Percentiles rank a stretch among this genome's conserved stretches.
These are phyloP conservation scores for Coemansia sp. DNA, from an alignment of 192 early-diverging fungal species.

Conservation along the genomic window DNA sequence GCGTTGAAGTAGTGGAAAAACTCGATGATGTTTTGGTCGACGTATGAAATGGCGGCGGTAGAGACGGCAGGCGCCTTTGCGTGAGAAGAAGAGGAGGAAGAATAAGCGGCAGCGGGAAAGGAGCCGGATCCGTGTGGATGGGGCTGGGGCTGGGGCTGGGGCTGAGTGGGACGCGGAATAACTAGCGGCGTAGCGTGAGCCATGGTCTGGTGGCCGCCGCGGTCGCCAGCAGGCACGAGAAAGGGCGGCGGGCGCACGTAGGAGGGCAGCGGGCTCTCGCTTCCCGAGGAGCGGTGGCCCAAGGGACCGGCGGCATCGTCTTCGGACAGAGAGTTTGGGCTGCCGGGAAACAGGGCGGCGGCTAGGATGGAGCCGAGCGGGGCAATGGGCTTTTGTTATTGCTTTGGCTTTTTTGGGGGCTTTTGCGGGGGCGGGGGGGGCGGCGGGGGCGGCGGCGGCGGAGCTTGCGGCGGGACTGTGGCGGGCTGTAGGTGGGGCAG, in stretches of 20 bases:
- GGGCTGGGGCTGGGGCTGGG: background rate
- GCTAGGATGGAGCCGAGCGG: conserved; percentile 40
- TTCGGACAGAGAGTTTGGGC: conserved; percentile 36
- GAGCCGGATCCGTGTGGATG: too few species aligned
- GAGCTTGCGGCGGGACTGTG: conserved; percentile 43
- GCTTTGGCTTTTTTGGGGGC: conserved; percentile 5
- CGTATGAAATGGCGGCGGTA: conserved; percentile 7
- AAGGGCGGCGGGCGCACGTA: conserved; percentile 41
- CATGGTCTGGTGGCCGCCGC: conserved; percentile 50
- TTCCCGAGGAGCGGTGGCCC: conserved; percentile 46
- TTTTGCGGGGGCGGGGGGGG: conserved; percentile 7
- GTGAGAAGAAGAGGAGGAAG: too few species aligned
- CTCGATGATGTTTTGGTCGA: conserved; percentile 49
- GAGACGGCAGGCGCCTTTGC: too few species aligned
- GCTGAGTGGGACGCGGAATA: conserved; percentile 31
- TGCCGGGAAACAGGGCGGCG: conserved; percentile 45
- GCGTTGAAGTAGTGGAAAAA: conserved; percentile 54
- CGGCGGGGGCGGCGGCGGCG: conserved; percentile 38
- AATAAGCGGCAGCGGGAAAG: too few species aligned
- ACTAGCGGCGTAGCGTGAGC: conserved; percentile 42
- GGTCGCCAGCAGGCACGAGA: conserved; percentile 42
- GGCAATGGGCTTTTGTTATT: conserved; percentile 27
- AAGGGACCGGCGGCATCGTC: conserved; percentile 37
- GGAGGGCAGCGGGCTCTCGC: conserved; percentile 39
- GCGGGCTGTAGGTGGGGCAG: conserved; percentile 43